Evolutionary conservation across 805 yeast species (phyloP).

Genomic region (Kluyveromyces dobzhanskii): DNA sequence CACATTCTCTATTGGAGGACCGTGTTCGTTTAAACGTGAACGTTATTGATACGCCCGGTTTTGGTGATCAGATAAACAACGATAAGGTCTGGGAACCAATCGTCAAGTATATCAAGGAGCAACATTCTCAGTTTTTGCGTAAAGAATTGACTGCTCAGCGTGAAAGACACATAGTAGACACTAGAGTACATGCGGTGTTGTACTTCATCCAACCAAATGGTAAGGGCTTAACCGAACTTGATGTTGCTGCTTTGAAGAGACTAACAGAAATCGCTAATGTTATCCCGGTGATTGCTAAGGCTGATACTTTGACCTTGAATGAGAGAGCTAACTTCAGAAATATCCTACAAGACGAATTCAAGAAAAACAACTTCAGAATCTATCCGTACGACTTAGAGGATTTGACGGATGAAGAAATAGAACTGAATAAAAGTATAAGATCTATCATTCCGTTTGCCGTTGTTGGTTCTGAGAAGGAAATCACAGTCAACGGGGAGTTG

Average conservation of each 20-base stretch:
- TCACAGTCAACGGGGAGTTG: slow-evolving; percentile 65
- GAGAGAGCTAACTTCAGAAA: slow-evolving; percentile 79
- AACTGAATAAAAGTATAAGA: slow-evolving; percentile 65
- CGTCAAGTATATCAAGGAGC: slow-evolving; percentile 89
- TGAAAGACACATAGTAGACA: slow-evolving; percentile 71
- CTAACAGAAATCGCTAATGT: slow-evolving; percentile 87
- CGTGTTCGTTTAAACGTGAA: slow-evolving; percentile 80
- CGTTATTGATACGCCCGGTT: slow-evolving; percentile 95
- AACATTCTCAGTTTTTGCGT: slow-evolving; percentile 83
- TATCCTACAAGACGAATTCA: slow-evolving; percentile 67
- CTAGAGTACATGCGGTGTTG: slow-evolving; percentile 88
- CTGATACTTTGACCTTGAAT: slow-evolving; percentile 78
- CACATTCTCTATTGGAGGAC: slow-evolving; percentile 72
- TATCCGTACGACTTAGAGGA: slow-evolving; percentile 77
- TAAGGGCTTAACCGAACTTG: slow-evolving; percentile 76
- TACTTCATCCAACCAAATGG: slow-evolving; percentile 88
- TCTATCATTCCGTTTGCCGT: slow-evolving; percentile 86
- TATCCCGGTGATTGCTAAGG: slow-evolving; percentile 90
- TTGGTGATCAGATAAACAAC: slow-evolving; percentile 93
- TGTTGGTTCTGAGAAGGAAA: slow-evolving; percentile 79
- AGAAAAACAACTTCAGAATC: slow-evolving; percentile 60
- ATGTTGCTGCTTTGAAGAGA: slow-evolving; percentile 72
- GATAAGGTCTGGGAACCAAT: slow-evolving; percentile 97
- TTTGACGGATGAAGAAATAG: slow-evolving; percentile 61
- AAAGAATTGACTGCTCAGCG: slow-evolving; percentile 93